Evolutionary conservation across 805 yeast genomes (phyloP).

Genomic region (Saturnispora besseyi): DNA sequence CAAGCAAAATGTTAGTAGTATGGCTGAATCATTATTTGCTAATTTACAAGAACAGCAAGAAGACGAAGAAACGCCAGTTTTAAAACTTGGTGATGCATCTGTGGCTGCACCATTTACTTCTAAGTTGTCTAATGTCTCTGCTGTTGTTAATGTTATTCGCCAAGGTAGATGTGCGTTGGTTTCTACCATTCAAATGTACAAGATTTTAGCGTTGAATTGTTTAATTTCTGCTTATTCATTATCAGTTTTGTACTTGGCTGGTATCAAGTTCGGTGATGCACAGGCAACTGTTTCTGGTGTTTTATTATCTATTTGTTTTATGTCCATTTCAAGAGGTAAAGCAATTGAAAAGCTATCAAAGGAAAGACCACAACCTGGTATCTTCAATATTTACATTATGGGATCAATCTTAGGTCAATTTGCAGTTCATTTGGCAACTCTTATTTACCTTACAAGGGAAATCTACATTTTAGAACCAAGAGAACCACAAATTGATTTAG

Average conservation of each 20-base stretch:
- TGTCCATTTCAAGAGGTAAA: conserved; percentile 89
- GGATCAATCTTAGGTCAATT: conserved; percentile 96
- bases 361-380: conserved; percentile 96
- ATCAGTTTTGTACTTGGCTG: conserved; percentile 89
- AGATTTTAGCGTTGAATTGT: conserved; percentile 93
- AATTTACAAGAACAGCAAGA: conserved; percentile 43
- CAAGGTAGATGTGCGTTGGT: conserved; percentile 98
- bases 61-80: conserved; percentile 80
- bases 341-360: conserved; percentile 82
- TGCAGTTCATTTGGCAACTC: conserved; percentile 78
- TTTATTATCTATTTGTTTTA: conserved; percentile 85
- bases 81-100: conserved; percentile 96
- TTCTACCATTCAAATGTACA: conserved; percentile 97
- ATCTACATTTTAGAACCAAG: conserved; percentile 88
- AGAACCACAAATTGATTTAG: conserved; percentile 82
- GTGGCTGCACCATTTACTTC: conserved; percentile 99
- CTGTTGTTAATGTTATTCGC: conserved; percentile 89
- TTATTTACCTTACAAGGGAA: conserved; percentile 74
- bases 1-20: conserved; percentile 3
- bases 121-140: conserved; percentile 80
- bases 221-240: conserved; percentile 92
- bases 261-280: conserved; percentile 96
- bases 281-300: conserved; percentile 97
- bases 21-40: conserved; percentile 60
- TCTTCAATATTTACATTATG: conserved; percentile 91